Percentiles rank a stretch among this genome's conserved stretches.
Conservation (phyloP, 768 basidiomycete species). For the Fistulinella prunicolor region DNA sequence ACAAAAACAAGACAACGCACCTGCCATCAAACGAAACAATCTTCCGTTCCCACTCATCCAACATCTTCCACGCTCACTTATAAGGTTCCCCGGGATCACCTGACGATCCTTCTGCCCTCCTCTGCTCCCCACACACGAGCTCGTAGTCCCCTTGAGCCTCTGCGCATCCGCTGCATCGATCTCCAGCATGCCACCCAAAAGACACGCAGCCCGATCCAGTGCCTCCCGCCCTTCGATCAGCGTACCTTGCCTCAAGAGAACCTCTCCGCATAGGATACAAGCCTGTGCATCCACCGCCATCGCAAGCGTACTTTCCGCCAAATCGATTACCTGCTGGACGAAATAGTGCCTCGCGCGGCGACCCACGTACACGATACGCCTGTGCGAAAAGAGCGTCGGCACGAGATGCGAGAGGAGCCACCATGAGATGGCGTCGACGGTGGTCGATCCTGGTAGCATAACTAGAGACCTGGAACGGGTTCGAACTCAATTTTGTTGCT, state of each 20-base stretch:
- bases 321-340: slow-evolving; percentile 67
- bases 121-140: slow-evolving; percentile 19
- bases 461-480: slow-evolving; percentile 55
- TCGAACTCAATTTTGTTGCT: slow-evolving; percentile 33
- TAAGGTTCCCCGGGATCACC: slow-evolving; percentile 56
- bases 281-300: slow-evolving; percentile 65
- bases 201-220: slow-evolving; percentile 48
- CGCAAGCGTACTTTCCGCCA: slow-evolving; percentile 67
- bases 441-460: slow-evolving; percentile 31
- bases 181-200: slow-evolving; percentile 47
- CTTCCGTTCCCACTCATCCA: slow-evolving; percentile 58
- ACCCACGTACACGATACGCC: slow-evolving; percentile 70
- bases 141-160: slow-evolving; percentile 56
- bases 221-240: slow-evolving; percentile 54
- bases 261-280: slow-evolving; percentile 61
- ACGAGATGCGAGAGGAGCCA: slow-evolving; percentile 71
- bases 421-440: slow-evolving; percentile 50
- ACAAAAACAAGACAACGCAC: slow-evolving; percentile 30
- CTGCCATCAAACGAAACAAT: slow-evolving; percentile 55
- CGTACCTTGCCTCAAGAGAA: slow-evolving; percentile 62
- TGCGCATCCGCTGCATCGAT: slow-evolving; percentile 58
- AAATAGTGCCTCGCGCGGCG: slow-evolving; percentile 85
- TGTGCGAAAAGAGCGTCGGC: slow-evolving; percentile 56
- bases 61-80: slow-evolving; percentile 50
- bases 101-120: too few species aligned